Evolutionary conservation across 345 rosid species (phyloP).

Genomic region (Jatropha curcas): DNA sequence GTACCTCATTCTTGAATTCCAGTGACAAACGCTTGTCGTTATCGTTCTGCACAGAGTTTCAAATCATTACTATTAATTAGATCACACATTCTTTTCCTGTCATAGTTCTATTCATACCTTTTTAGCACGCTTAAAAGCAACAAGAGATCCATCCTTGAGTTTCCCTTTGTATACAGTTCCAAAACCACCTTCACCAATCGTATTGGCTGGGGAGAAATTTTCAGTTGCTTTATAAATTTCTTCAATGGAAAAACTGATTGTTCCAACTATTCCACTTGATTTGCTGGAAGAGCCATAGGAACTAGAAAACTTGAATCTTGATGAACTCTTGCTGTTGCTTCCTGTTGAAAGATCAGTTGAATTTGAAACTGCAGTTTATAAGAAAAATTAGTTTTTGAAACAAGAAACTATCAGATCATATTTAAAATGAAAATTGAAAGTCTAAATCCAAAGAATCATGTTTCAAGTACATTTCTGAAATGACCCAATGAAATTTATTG

Average conservation of each 20-base stretch:
- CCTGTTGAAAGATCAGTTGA: slow-evolving; percentile 52
- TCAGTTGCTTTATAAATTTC: slow-evolving; percentile 76
- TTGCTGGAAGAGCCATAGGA: slow-evolving; percentile 53
- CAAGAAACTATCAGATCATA: neutral
- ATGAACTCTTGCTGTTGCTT: slow-evolving; percentile 43
- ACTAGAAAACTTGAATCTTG: slow-evolving; percentile 42
- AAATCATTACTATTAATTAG: slow-evolving; percentile 10
- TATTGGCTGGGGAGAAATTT: slow-evolving; percentile 60
- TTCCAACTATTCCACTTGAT: slow-evolving; percentile 40
- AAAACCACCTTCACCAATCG: slow-evolving; percentile 79
- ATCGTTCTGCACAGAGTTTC: slow-evolving; percentile 50
- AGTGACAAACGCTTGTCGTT: slow-evolving; percentile 39
- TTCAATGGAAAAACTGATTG: slow-evolving; percentile 48
- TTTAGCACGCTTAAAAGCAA: slow-evolving; percentile 85
- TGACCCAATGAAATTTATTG: too few species aligned
- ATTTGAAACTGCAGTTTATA: slow-evolving; percentile 46
- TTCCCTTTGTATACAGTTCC: slow-evolving; percentile 80
- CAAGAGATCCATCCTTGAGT: slow-evolving; percentile 75
- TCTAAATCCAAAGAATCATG: too few species aligned
- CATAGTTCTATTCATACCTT: slow-evolving; percentile 45
- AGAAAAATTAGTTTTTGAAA: slow-evolving; percentile 16
- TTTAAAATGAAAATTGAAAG: too few species aligned
- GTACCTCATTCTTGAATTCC: slow-evolving; percentile 87
- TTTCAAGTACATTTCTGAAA: too few species aligned
- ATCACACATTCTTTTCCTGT: neutral